phyloP scores from a whole-genome alignment of 1,284 basidiomycete species.

The Ceratobasidium papillatum region DNA sequence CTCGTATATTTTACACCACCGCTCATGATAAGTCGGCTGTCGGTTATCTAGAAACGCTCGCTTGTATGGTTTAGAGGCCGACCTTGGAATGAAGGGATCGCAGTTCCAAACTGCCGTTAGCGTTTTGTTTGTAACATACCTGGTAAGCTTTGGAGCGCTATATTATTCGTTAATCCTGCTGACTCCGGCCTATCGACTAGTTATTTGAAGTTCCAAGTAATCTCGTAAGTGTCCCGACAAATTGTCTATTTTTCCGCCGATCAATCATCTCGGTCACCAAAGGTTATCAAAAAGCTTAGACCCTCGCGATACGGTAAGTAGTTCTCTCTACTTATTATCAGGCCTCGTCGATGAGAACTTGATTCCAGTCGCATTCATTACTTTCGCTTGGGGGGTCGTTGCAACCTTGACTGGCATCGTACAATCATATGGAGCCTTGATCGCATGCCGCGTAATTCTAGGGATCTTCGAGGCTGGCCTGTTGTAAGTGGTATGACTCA shows the following conservation, averaged over 20 bases:
- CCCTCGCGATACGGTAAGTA: slow-evolving; percentile 43
- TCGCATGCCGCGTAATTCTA: slow-evolving; percentile 42
- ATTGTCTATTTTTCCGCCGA: neutral
- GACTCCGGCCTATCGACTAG: neutral
- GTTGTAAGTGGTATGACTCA: slow-evolving; percentile 31
- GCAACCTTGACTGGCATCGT: slow-evolving; percentile 42
- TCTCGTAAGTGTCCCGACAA: slow-evolving; percentile 21
- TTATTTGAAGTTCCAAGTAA: slow-evolving; percentile 43
- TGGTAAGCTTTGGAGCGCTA: slow-evolving; percentile 10
- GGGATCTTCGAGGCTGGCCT: slow-evolving; percentile 44
- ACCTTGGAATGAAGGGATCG: slow-evolving; percentile 39
- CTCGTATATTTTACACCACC: too few species aligned
- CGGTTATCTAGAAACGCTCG: slow-evolving; percentile 41
- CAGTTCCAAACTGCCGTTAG: slow-evolving; percentile 42
- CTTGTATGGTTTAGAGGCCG: slow-evolving; percentile 43
- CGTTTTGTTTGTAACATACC: slow-evolving; percentile 43
- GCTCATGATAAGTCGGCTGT: neutral
- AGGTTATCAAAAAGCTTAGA: slow-evolving; percentile 43
- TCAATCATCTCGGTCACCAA: too few species aligned
- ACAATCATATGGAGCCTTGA: slow-evolving; percentile 40
- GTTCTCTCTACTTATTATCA: neutral
- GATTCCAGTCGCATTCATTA: slow-evolving; percentile 36
- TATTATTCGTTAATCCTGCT: neutral
- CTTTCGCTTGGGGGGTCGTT: slow-evolving; percentile 43
- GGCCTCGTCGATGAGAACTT: neutral